Evolutionary conservation across 1,284 basidiomycete species (phyloP), one percentile per base, ranked within the genome.

Genomic region (Trametes sp.): DNA sequence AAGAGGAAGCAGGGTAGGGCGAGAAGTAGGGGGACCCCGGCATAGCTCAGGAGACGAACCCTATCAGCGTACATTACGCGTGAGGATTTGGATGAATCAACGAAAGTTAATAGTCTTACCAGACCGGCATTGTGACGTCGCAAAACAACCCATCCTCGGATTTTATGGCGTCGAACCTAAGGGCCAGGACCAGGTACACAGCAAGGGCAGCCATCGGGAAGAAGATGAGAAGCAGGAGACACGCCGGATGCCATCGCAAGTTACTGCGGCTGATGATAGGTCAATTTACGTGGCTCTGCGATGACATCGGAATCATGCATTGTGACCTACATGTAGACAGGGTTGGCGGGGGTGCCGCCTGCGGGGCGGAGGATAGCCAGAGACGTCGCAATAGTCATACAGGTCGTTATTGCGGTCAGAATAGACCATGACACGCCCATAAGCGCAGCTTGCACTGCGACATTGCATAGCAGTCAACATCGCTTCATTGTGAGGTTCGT

Each of bases 41-140:
- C 82, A 69, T 87, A 88, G 54, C 85, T 83, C 16, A 88, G 67
- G 57, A 89, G 81, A 54, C 87, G 82, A 46, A 85, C 77, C 88
- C 88, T 90, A 13, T n/a, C n/a, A n/a, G n/a, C n/a, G n/a, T n/a
- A n/a, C n/a, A n/a, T n/a, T n/a, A n/a, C n/a, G n/a, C n/a, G n/a
- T n/a, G n/a, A n/a, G n/a, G n/a, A n/a, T n/a, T n/a, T n/a, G n/a
- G n/a, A n/a, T n/a, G n/a, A n/a, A n/a, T n/a, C n/a, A n/a, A n/a
- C n/a, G 13, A 46, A 41, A 31, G 55, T 35, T 21, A 44, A 31
- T 24, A 21, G 31, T 70, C 79, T 48, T 68, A 88, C 88, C 87
- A 88, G 57, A 82, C 73, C 1, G 86, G 86, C 65, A 75, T 66
- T 21, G 76, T 81, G 29, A 80, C 80, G 67, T 88, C 86, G 68